Evolutionary conservation across 176 grass and related monocot species (phyloP), one percentile per base, ranked within the genome.

Genomic region (Saccharum spontaneum): DNA sequence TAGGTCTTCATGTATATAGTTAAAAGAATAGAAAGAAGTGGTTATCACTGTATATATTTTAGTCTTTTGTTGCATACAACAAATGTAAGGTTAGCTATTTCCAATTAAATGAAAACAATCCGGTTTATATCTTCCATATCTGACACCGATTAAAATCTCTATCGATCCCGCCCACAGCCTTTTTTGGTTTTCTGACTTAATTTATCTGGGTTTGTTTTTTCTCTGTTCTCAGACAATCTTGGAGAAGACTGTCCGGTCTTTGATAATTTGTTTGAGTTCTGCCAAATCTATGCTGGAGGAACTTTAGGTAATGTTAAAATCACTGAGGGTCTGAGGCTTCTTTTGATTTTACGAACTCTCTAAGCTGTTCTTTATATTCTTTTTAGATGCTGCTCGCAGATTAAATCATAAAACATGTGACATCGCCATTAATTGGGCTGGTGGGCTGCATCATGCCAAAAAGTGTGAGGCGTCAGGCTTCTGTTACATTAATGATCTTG

Each of bases 401-500:
- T 72, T 98, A 61, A 98, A 98, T 75, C 87, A 98, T 77, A 92
- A 91, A 80, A 84, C 85, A 10, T 95, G 93, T 78, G 96, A 98
- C 77, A 94, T 98, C 78, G 91, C 96, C 50, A 98, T 98, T 84
- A 98, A 98, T 84, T 95, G 96, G 93, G 91, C 96, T 73, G 96
- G 96, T 81, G 96, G 96, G 30, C 85, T 98, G 70, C 96, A 98
- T 82, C 96, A 95, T 85, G 95, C 93, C 39, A 98, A 98, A 85
- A 98, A 98, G 76, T 93, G 91, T 45, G 89, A 89, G 79, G 95
- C 95, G 26, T 98, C 95, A 77, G 95, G 95, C 69, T 98, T 98
- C 84, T 98, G 95, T 77, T 98, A 98, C 76, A 98, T 98, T 67
- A 98, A 98, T 93, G 95, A 98, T 75, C 85, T 98, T 61, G 95